phyloP scores from a whole-genome alignment of 768 basidiomycete species.

The Cantharellus anzutake region DNA sequence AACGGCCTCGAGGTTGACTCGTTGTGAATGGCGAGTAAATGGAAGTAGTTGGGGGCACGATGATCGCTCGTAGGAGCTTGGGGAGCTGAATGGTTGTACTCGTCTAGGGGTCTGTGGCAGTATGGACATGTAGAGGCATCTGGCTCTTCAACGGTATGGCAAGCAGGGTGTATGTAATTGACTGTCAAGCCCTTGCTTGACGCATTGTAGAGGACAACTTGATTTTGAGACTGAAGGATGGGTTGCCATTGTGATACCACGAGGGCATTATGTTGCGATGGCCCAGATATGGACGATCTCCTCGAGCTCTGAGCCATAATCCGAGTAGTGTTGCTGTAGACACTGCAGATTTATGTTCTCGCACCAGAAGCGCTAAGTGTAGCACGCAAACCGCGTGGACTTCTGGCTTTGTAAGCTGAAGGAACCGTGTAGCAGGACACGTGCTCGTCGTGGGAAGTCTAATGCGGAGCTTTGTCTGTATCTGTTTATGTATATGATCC shows the following conservation, averaged over 20 bases:
- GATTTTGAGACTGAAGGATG: constrained; percentile 66
- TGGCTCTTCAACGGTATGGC: background rate
- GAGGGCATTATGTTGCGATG: background rate
- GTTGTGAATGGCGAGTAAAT: constrained; percentile 52
- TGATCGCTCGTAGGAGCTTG: constrained; percentile 12
- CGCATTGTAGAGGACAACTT: constrained; percentile 76
- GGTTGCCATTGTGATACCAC: constrained; percentile 35
- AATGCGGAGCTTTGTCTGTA: too few species aligned
- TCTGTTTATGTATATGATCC: too few species aligned
- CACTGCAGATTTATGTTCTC: too few species aligned
- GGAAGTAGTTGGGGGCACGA: constrained; percentile 66
- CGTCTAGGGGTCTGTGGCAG: constrained; percentile 43
- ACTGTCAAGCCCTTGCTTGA: constrained; percentile 68
- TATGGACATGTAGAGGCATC: constrained; percentile 37
- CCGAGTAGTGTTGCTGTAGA: too few species aligned
- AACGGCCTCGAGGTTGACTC: constrained; percentile 37
- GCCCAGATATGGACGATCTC: background rate
- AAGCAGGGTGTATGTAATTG: background rate
- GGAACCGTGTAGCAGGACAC: too few species aligned
- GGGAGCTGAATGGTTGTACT: constrained; percentile 7
- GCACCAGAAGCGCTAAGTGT: too few species aligned
- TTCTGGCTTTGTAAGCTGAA: too few species aligned
- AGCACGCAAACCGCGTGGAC: too few species aligned
- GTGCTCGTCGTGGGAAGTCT: too few species aligned
- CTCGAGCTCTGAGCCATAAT: background rate